Conservation (phyloP, 78 protist species). For the Pelomyxa schiedti region DNA sequence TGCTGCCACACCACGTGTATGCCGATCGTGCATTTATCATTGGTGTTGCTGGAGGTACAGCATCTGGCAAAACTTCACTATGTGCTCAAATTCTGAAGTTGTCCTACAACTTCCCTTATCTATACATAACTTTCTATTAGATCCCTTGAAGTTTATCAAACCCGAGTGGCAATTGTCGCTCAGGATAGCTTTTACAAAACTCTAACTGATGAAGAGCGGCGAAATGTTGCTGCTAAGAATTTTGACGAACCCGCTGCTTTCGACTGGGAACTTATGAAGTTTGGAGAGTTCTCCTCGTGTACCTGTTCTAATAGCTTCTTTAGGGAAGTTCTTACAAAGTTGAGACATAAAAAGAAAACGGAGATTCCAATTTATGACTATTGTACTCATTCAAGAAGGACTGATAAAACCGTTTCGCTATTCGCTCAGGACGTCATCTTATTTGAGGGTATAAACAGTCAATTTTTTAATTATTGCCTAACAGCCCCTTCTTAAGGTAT, state of each 20-base stretch:
- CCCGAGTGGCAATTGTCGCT: constrained; percentile 24
- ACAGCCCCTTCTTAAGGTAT: no score
- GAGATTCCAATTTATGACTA: constrained; percentile 54
- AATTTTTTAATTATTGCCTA: no score
- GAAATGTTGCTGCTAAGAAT: constrained; percentile 20
- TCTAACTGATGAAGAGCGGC: constrained; percentile 11
- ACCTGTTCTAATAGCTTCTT: no score
- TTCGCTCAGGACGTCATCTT: constrained; percentile 41
- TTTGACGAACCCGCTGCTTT: constrained; percentile 57
- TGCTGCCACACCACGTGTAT: no score
- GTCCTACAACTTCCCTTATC: constrained; percentile 18
- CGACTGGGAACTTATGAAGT: not conserved
- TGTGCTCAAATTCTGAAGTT: constrained; percentile 34
- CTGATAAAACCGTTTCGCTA: constrained; percentile 7
- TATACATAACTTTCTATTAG: no score
- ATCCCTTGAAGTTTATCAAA: no score
- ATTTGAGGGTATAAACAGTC: constrained; percentile 76
- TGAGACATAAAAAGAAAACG: constrained; percentile 18
- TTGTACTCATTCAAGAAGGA: constrained; percentile 39
- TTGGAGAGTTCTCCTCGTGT: no score
- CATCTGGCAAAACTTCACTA: constrained; percentile 59
- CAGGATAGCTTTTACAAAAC: constrained; percentile 22
- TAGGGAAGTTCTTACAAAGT: constrained; percentile 13
- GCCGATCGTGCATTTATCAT: no score
- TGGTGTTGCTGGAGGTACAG: constrained; percentile 58